A percentile compares a stretch with the other conserved stretches of the same genome.
Conservation (phyloP, 2,329 filamentous ascomycete species). For the Endoconidiophora laricicola region DNA sequence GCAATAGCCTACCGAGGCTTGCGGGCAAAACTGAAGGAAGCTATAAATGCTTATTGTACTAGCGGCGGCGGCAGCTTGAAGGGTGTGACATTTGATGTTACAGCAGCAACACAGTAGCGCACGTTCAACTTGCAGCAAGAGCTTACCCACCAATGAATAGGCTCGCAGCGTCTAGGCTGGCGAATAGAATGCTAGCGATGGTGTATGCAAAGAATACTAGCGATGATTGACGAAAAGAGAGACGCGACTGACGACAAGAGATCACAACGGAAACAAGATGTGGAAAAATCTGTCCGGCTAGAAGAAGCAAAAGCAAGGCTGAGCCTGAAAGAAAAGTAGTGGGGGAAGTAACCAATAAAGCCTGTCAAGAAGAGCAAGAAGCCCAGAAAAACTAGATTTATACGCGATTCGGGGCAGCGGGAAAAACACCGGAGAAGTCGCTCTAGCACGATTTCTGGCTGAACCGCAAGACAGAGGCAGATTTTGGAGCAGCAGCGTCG, state of each 20-base stretch:
- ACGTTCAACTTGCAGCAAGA: no score
- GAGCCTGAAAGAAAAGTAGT: neutral
- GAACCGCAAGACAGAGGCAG: neutral
- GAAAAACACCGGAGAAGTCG: conserved; percentile 2
- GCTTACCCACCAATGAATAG: no score
- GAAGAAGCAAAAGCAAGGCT: neutral
- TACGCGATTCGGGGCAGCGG: conserved; percentile 1
- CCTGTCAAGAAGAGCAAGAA: neutral
- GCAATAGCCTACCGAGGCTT: no score
- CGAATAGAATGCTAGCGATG: no score
- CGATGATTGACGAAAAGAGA: no score
- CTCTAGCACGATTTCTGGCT: neutral
- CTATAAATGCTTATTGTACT: no score
- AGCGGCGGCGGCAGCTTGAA: no score
- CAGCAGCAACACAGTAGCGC: no score
- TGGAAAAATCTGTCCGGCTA: neutral
- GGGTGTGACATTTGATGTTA: no score
- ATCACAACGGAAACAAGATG: neutral
- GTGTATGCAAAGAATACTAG: no score
- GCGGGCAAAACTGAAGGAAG: no score
- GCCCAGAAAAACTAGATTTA: neutral
- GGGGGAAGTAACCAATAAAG: neutral
- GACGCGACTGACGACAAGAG: neutral
- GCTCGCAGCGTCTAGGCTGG: no score
- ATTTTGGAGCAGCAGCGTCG: neutral